A percentile compares a stretch with the other conserved stretches of the same genome.
Evolutionary conservation across 768 basidiomycete genomes (phyloP).

Genomic region (Candolleomyces efflorescens): DNA sequence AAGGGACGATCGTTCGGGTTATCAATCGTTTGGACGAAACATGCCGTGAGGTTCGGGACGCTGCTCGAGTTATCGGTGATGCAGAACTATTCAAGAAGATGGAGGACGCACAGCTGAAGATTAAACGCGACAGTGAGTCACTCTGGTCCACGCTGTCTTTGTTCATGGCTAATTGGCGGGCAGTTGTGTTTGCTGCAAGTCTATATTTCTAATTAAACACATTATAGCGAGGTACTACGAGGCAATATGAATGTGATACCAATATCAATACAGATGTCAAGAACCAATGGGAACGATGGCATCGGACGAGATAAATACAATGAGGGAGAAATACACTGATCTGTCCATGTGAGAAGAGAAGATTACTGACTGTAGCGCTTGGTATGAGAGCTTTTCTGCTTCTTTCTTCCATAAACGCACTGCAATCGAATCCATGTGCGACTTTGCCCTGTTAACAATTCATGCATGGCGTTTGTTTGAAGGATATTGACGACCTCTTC

Average conservation of each 20-base stretch:
- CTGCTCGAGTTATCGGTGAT: constrained; percentile 96
- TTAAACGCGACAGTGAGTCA: constrained; percentile 91
- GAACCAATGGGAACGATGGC: no score
- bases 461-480: not conserved
- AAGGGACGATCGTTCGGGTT: constrained; percentile 95
- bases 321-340: no score
- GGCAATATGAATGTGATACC: no score
- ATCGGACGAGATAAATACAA: no score
- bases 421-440: not conserved
- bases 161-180: constrained; percentile 5
- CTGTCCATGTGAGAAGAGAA: no score
- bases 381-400: no score
- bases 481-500: not conserved
- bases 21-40: constrained; percentile 97
- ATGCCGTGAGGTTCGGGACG: constrained; percentile 94
- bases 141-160: not conserved
- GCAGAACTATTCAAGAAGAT: constrained; percentile 95
- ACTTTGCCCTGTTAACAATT: not conserved
- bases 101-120: constrained; percentile 91
- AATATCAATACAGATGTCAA: no score
- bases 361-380: no score
- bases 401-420: not conserved
- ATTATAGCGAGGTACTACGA: not conserved
- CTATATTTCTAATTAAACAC: constrained; percentile 61
- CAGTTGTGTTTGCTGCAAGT: constrained; percentile 85